phyloP scores from a whole-genome alignment of 2,329 filamentous ascomycete species.

The Akanthomyces dipterigenus region DNA sequence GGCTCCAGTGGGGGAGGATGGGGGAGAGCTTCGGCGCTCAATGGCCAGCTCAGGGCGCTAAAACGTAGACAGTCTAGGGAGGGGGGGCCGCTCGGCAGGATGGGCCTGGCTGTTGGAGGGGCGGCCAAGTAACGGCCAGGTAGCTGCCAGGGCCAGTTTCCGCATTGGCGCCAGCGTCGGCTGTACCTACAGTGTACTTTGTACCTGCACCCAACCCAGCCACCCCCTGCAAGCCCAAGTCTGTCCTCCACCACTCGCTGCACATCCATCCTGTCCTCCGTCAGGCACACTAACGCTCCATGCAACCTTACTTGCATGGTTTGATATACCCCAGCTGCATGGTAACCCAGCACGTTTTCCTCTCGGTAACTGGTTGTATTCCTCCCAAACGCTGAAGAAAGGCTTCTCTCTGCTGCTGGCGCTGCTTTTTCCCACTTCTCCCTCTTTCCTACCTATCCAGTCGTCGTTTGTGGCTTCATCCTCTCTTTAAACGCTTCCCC shows the following conservation, averaged over 20 bases:
- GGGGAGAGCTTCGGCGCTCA: background rate
- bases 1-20: background rate
- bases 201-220: background rate
- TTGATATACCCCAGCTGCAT: conserved; percentile 18
- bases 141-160: background rate
- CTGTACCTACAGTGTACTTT: background rate
- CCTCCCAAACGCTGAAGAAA: conserved; percentile 1
- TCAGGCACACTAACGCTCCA: background rate
- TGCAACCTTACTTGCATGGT: background rate
- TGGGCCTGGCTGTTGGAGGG: background rate
- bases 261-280: background rate
- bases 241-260: background rate
- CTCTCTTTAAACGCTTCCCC: conserved; percentile 18
- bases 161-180: no score
- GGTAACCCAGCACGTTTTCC: background rate
- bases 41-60: background rate
- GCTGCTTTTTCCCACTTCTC: background rate
- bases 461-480: conserved; percentile 8
- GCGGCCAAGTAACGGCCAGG: background rate
- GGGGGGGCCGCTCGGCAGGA: background rate
- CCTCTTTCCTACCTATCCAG: conserved; percentile 9
- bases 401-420: background rate
- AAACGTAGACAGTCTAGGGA: background rate
- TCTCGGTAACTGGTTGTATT: background rate
- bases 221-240: background rate